Evolutionary conservation across 2,329 filamentous ascomycete species (phyloP).

Genomic region (Botrytis elliptica): DNA sequence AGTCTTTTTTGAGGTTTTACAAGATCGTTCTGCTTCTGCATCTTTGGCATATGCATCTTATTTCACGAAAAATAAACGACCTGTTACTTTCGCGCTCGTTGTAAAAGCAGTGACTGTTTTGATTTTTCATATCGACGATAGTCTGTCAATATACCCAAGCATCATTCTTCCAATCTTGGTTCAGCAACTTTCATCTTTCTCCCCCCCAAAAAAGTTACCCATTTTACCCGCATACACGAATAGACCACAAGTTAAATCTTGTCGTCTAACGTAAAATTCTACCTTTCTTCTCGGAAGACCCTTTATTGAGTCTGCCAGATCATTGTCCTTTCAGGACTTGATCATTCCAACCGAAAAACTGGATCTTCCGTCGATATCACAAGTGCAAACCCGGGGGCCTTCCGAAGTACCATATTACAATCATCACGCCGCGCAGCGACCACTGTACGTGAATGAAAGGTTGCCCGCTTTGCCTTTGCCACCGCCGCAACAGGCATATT

Average conservation of each 20-base stretch:
- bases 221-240: neutral
- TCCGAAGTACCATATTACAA: conserved; percentile 71
- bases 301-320: conserved; percentile 32
- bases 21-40: conserved; percentile 30
- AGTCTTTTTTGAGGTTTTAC: conserved; percentile 36
- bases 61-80: conserved; percentile 36
- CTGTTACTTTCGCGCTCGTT: conserved; percentile 29
- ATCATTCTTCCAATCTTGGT: conserved; percentile 20
- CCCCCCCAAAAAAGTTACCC: conserved; percentile 1
- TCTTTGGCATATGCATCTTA: conserved; percentile 33
- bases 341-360: conserved; percentile 73
- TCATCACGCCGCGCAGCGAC: conserved; percentile 60
- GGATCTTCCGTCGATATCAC: conserved; percentile 86
- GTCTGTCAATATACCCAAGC: conserved; percentile 25
- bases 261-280: conserved; percentile 16
- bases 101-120: conserved; percentile 28
- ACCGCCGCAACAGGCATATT: conserved; percentile 60
- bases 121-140: conserved; percentile 18
- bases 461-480: conserved; percentile 69
- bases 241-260: conserved; percentile 21
- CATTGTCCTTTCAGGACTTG: conserved; percentile 38
- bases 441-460: conserved; percentile 70
- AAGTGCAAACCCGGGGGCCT: conserved; percentile 76
- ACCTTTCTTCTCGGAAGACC: conserved; percentile 24
- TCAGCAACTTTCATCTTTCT: conserved; percentile 12